phyloP scores from a whole-genome alignment of 2,329 filamentous ascomycete genomes.

The Fusarium caatingaense region DNA sequence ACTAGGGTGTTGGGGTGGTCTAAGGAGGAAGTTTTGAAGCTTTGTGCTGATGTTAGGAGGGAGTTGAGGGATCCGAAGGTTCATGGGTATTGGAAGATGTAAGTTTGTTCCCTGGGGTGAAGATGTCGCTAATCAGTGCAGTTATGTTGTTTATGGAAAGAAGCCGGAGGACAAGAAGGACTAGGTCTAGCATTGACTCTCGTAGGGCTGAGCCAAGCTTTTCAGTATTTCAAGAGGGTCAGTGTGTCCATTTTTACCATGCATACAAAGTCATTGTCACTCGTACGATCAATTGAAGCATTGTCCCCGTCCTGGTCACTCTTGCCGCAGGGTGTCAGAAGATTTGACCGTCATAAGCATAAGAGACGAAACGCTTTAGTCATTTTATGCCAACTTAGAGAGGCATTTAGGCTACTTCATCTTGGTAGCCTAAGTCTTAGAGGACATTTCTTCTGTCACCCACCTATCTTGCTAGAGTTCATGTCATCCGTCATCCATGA shows the following conservation, averaged over 20 bases:
- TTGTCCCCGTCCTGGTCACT: not conserved
- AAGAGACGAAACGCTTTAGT: too few species aligned
- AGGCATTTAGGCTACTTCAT: too few species aligned
- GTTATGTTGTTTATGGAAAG: conserved; percentile 10
- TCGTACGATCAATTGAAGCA: too few species aligned
- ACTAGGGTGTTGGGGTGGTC: conserved; percentile 28
- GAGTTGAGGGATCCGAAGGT: conserved; percentile 21
- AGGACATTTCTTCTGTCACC: too few species aligned
- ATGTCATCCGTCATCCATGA: too few species aligned
- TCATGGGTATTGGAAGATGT: conserved; percentile 26
- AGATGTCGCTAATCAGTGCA: not conserved
- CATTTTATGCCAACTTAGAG: not conserved
- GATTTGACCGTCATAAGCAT: too few species aligned
- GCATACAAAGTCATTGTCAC: too few species aligned
- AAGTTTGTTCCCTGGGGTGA: rapidly evolving
- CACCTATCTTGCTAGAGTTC: too few species aligned
- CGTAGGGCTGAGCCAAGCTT: not conserved
- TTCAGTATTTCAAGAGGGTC: too few species aligned
- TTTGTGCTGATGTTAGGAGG: conserved; percentile 18
- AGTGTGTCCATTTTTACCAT: too few species aligned
- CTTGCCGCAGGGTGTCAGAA: too few species aligned
- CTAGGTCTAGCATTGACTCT: rapidly evolving
- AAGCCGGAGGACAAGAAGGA: not conserved
- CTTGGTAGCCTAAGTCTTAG: too few species aligned
- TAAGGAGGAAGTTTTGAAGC: conserved; percentile 7